Evolutionary conservation across 2,329 filamentous ascomycete species (phyloP).

Genomic region (Acarospora socialis): DNA sequence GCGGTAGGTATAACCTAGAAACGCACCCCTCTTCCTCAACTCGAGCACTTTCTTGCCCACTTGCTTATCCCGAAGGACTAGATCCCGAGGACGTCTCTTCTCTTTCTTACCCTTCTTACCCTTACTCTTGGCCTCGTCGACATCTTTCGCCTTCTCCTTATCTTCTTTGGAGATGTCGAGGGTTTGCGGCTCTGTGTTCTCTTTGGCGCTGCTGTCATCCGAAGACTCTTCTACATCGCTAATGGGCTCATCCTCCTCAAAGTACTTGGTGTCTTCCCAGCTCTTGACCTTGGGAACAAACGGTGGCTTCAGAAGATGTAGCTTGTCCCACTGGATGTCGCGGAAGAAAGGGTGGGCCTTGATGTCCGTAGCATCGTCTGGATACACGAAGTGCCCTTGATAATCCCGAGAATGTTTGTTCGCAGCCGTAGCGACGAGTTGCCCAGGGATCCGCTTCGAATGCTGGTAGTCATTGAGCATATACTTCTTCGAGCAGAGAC

Average conservation of each 20-base stretch:
- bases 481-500: constrained; percentile 66
- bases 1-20: constrained; percentile 80
- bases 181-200: neutral
- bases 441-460: constrained; percentile 19
- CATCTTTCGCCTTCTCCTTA: constrained; percentile 1
- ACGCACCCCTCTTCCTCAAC: constrained; percentile 67
- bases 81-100: constrained; percentile 70
- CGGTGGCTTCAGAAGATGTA: constrained; percentile 59
- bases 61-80: constrained; percentile 58
- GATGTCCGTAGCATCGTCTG: constrained; percentile 77
- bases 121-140: constrained; percentile 25
- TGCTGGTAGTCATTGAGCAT: constrained; percentile 44
- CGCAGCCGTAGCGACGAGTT: constrained; percentile 20
- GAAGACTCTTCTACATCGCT: constrained; percentile 42
- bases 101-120: constrained; percentile 46
- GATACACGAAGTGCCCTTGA: constrained; percentile 54
- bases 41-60: constrained; percentile 57
- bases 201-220: neutral
- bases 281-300: constrained; percentile 61
- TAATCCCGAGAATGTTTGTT: constrained; percentile 25
- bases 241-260: constrained; percentile 67
- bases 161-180: neutral
- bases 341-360: constrained; percentile 79
- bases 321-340: constrained; percentile 59
- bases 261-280: constrained; percentile 71